phyloP scores from a whole-genome alignment of 257 asterid species.

The Solanum tarapatanum region DNA sequence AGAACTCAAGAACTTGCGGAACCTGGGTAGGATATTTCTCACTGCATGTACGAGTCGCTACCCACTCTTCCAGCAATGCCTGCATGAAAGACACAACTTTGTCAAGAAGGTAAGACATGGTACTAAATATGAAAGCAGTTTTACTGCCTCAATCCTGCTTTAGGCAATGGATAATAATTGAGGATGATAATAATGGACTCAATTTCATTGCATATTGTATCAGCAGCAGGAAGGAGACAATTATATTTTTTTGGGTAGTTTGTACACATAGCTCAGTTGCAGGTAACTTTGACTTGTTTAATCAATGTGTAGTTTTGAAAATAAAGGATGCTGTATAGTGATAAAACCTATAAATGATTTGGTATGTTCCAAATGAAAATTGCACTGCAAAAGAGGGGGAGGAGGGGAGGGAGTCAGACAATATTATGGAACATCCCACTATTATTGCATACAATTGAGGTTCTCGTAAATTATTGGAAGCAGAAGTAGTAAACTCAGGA shows the following conservation, averaged over 20 bases:
- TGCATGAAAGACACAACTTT: slow-evolving; percentile 18
- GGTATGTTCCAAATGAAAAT: not conserved
- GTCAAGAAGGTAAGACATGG: not conserved
- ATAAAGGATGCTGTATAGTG: not conserved
- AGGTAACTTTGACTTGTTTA: not conserved
- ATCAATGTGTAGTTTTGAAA: not conserved
- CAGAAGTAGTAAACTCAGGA: not conserved
- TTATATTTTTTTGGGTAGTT: not conserved
- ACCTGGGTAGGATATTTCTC: slow-evolving; percentile 82
- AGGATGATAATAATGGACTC: not conserved
- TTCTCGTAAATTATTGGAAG: not conserved
- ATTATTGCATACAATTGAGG: not conserved
- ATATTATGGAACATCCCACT: not conserved
- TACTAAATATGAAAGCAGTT: not conserved
- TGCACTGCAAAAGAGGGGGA: not conserved
- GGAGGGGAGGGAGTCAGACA: not conserved
- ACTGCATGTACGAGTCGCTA: slow-evolving; percentile 49
- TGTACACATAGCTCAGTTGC: not conserved
- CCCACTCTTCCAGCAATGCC: slow-evolving; percentile 98
- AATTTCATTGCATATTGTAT: not conserved
- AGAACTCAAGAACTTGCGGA: slow-evolving; percentile 1
- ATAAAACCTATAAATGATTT: not conserved
- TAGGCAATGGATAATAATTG: not conserved
- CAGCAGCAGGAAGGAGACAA: not conserved
- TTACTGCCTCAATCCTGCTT: not conserved